Conservation (phyloP, 345 rosid species). For the Dovyalis caffra region DNA sequence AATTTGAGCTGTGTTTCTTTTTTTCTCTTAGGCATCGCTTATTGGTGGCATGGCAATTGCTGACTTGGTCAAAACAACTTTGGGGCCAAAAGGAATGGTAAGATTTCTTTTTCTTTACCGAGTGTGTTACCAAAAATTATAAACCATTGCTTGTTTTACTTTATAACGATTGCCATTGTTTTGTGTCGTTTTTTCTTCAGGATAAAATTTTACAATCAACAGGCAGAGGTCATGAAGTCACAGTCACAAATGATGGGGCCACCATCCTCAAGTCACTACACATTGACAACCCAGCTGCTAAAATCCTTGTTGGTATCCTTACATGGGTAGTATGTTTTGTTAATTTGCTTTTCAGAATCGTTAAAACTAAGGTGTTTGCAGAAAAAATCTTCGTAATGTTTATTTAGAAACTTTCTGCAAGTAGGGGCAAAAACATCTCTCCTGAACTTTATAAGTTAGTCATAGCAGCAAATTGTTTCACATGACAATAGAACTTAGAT, state of each 20-base stretch:
- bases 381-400: too few relatives aligned
- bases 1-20: neutral
- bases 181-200: constrained; percentile 37
- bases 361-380: too few relatives aligned
- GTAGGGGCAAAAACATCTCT: neutral
- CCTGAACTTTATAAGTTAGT: neutral
- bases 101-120: constrained; percentile 4
- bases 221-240: constrained; percentile 77
- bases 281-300: constrained; percentile 95
- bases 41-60: constrained; percentile 94
- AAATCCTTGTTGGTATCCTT: constrained; percentile 90
- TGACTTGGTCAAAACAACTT: constrained; percentile 87
- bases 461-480: neutral
- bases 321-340: neutral
- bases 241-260: constrained; percentile 97
- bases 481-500: neutral
- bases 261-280: constrained; percentile 93
- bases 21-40: constrained; percentile 65
- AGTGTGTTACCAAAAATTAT: neutral
- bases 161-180: neutral
- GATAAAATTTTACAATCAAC: constrained; percentile 97
- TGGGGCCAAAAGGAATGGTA: constrained; percentile 99
- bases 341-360: neutral
- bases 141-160: neutral
- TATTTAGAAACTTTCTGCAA: neutral